These are phyloP conservation scores for Microsporum canis DNA, from an alignment of 2,329 filamentous ascomycete species.

Conservation along the genomic window DNA sequence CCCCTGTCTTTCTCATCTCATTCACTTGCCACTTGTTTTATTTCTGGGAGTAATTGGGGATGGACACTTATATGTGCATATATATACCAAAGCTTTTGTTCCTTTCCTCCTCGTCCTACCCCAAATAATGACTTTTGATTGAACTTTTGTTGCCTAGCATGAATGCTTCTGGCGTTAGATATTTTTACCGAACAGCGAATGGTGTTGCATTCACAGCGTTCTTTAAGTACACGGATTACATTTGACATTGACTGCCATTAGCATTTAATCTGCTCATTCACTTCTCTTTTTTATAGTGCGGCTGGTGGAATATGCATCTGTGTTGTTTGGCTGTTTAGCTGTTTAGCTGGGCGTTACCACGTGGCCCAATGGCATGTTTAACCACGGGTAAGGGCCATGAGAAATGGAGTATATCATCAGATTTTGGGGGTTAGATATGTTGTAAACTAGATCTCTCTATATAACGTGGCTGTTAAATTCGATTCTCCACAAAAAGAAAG, in stretches of 20 bases:
- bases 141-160: background rate
- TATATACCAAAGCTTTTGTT: slow-evolving; percentile 1
- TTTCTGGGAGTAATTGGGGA: background rate
- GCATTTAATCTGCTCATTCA: background rate
- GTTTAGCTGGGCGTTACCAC: background rate
- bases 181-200: background rate
- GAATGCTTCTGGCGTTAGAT: background rate
- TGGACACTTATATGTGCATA: background rate
- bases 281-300: background rate
- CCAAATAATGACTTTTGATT: background rate
- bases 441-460: background rate
- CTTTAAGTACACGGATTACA: background rate
- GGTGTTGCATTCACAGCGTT: background rate
- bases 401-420: background rate
- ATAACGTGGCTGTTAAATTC: background rate
- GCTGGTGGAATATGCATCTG: background rate
- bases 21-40: background rate
- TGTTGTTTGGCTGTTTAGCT: background rate
- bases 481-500: background rate
- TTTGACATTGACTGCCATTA: background rate
- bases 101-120: background rate
- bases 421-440: background rate
- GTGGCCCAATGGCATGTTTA: background rate
- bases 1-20: background rate
- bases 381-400: background rate